These are phyloP conservation scores for Meredithiella fracta DNA, from an alignment of 2,329 filamentous ascomycete genomes.

Conservation along the genomic window DNA sequence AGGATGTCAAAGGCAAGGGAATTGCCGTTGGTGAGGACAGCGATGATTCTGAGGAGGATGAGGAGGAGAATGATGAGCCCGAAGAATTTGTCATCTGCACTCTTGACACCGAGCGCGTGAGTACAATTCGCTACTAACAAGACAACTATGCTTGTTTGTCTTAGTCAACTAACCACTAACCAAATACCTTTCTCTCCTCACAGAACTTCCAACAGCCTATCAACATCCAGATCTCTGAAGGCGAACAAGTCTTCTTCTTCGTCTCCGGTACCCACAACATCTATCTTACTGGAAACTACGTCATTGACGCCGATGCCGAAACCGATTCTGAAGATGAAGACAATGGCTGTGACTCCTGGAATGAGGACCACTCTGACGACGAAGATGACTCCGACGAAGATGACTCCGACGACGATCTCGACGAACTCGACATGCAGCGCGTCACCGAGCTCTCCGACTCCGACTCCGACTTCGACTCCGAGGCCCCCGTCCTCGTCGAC, in stretches of 20 bases:
- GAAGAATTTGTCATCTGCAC: constrained; percentile 94
- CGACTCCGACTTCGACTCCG: constrained; percentile 61
- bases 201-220: constrained; percentile 91
- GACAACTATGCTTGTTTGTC: not conserved
- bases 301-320: constrained; percentile 53
- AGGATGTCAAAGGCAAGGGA: constrained; percentile 58
- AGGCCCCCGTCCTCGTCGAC: constrained; percentile 43
- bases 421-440: constrained; percentile 62
- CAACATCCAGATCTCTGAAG: constrained; percentile 78
- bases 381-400: constrained; percentile 57
- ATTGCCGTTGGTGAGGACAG: constrained; percentile 47
- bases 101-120: constrained; percentile 78
- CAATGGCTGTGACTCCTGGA: constrained; percentile 26
- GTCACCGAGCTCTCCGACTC: constrained; percentile 69
- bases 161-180: not conserved
- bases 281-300: constrained; percentile 91
- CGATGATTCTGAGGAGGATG: constrained; percentile 37
- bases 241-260: constrained; percentile 83
- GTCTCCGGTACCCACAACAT: constrained; percentile 80
- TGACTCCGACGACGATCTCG: constrained; percentile 60
- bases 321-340: constrained; percentile 46
- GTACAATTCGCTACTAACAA: constrained; percentile 18
- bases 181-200: not conserved
- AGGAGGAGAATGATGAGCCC: constrained; percentile 44
- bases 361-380: constrained; percentile 22